phyloP scores from a whole-genome alignment of 331 rosid species.

The Spiraea crenata region DNA sequence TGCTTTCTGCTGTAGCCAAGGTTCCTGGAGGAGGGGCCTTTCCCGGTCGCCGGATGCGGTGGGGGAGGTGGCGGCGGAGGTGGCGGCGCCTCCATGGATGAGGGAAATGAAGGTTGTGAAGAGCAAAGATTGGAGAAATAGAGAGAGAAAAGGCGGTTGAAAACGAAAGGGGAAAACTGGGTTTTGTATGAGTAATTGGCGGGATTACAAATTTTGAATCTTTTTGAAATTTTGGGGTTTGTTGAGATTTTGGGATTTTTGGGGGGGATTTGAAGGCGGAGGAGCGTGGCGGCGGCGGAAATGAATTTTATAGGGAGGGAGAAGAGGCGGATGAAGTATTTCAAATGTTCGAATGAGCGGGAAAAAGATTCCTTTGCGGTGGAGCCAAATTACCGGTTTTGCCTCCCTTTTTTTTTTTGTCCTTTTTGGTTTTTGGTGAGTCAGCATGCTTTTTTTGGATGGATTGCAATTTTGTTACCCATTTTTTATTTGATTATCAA shows the following conservation, averaged over 20 bases:
- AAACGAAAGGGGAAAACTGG: conserved; percentile 11
- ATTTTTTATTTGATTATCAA: no score
- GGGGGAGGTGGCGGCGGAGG: conserved; percentile 29
- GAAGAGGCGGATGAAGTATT: not conserved
- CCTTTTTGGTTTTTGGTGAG: no score
- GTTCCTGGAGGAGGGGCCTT: conserved; percentile 37
- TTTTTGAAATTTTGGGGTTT: conserved; percentile 14
- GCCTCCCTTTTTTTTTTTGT: not conserved
- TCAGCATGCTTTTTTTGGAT: no score
- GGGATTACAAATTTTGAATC: conserved; percentile 39
- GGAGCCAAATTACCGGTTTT: conserved; percentile 1
- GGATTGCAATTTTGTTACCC: no score
- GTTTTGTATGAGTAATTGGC: conserved; percentile 26
- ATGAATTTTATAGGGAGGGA: not conserved
- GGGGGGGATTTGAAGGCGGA: not conserved
- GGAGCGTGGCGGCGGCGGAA: not conserved
- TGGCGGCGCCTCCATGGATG: conserved; percentile 28
- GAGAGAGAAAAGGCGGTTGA: conserved; percentile 38
- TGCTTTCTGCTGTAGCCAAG: conserved; percentile 74
- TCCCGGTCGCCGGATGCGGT: not conserved
- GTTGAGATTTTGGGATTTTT: conserved; percentile 13
- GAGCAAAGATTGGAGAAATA: not conserved
- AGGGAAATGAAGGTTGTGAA: not conserved
- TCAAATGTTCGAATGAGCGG: conserved; percentile 33
- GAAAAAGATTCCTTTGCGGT: conserved; percentile 14